Evolutionary conservation across 805 yeast species (phyloP), one percentile per base, ranked within the genome.

Genomic region (Barnettozyma californica): DNA sequence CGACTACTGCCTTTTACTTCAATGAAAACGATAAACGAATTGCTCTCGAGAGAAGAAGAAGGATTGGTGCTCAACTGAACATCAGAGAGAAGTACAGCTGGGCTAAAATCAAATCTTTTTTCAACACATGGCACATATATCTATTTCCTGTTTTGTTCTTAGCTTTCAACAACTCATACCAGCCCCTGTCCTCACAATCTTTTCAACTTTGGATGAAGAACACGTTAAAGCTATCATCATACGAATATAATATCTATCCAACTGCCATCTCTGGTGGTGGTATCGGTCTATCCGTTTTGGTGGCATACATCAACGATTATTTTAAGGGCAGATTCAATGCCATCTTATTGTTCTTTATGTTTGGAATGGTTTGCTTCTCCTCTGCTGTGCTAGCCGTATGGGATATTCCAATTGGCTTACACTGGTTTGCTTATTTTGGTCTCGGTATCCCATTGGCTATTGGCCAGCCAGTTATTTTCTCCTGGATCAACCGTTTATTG

Each of bases 391-490:
- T 77, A 41, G 68, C 79, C 0, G 62, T 53, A 10, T 79, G 81
- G 81, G 53, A 73, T 38, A 68, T 77, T 27, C 76, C 78, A 2
- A 60, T 53, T 13, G 77, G 75, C 1, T 67, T 71, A 26, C 78
- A 76, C 47, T 77, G 80, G 77, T 61, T 74, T n/a, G 65, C 73
- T 18, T 80, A 75, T 57, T 77, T 70, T 52, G 53, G 76, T 41
- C 61, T 73, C 5, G 80, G 80, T 4, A 60, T 73, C 14, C 80
- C 81, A 8, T 65, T 75, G 0, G 57, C 74, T 5, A 73, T 72
- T 73, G 83, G 80, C 3, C 82, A 76, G 63, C 81, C 82, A 4
- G 71, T 74, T 51, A 73, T 78, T 14, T 78, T 71, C 47, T 67
- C 80, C 5, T 79, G 83, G 83, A 70, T 77, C 36, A 78, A 78